phyloP scores from a whole-genome alignment of 352 stramenopile species.

The Phytopythium delawarense region DNA sequence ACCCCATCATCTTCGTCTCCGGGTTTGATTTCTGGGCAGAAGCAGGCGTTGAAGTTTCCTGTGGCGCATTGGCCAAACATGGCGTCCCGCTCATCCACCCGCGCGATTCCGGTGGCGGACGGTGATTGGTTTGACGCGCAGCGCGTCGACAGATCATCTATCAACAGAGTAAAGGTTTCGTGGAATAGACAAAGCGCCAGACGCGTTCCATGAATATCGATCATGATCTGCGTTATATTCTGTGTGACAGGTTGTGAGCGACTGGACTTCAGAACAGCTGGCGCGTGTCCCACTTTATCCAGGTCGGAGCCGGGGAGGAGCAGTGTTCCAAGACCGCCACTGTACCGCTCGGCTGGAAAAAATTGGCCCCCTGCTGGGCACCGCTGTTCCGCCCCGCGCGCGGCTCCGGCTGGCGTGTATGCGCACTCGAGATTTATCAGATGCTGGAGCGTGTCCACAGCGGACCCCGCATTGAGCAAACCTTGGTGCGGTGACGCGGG shows the following conservation, averaged over 20 bases:
- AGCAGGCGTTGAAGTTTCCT: slow-evolving; percentile 5
- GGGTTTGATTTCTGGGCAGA: slow-evolving; percentile 4
- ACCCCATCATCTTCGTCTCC: background rate
- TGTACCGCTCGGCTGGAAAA: background rate
- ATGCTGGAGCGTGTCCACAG: background rate
- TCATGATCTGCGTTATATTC: background rate
- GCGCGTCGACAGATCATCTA: slow-evolving; percentile 7
- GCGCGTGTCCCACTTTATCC: background rate
- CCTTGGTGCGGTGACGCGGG: background rate
- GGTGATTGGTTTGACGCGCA: slow-evolving; percentile 8
- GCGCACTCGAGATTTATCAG: background rate
- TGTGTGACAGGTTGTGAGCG: background rate
- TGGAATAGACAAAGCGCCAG: background rate
- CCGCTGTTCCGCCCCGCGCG: background rate
- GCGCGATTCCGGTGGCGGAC: slow-evolving; percentile 6
- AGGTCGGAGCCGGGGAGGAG: background rate
- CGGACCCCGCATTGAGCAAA: slow-evolving; percentile 4
- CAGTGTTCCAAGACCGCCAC: background rate
- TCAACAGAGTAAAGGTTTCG: background rate
- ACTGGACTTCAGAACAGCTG: slow-evolving; percentile 1
- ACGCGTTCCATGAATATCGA: no score
- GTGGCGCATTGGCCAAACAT: slow-evolving; percentile 2
- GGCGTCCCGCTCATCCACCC: background rate
- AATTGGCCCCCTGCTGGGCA: background rate
- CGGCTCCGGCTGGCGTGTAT: background rate